Conservation (phyloP, 495 filamentous ascomycete genomes). For the Annulohypoxylon stygium region DNA sequence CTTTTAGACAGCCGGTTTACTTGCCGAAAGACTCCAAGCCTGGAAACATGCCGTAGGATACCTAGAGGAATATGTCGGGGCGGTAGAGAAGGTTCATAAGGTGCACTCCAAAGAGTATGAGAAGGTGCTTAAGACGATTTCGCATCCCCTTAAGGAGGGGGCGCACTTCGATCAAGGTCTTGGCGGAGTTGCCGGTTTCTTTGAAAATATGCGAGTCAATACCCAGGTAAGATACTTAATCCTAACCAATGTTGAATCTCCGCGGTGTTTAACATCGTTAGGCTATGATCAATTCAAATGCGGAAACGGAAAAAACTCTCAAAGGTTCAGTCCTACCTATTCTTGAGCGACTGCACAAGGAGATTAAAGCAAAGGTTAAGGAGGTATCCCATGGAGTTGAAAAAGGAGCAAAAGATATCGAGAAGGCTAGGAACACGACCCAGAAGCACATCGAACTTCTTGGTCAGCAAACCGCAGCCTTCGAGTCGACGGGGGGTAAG, state of each 20-base stretch:
- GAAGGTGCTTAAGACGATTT: constrained; percentile 92
- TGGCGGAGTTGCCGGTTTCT: constrained; percentile 86
- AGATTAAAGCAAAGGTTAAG: constrained; percentile 95
- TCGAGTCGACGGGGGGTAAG: constrained; percentile 77
- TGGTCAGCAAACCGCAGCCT: constrained; percentile 81
- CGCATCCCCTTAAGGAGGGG: constrained; percentile 84
- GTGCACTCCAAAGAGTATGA: constrained; percentile 94
- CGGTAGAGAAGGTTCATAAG: constrained; percentile 86
- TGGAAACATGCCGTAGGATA: constrained; percentile 96
- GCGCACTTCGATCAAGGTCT: constrained; percentile 90
- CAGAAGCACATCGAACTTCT: constrained; percentile 97
- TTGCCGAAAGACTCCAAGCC: constrained; percentile 86
- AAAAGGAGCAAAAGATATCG: constrained; percentile 88
- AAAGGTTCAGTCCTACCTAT: constrained; percentile 86
- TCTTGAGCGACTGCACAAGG: constrained; percentile 89
- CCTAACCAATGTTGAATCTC: not conserved
- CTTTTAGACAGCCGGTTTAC: constrained; percentile 75
- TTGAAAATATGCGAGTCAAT: constrained; percentile 92
- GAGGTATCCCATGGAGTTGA: constrained; percentile 85
- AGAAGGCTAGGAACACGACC: constrained; percentile 85
- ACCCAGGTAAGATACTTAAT: constrained; percentile 72
- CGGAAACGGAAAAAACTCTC: constrained; percentile 88
- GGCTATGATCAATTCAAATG: constrained; percentile 86
- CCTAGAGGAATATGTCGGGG: constrained; percentile 87
- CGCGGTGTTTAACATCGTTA: constrained; percentile 49